phyloP scores from a whole-genome alignment of 441 rosid genomes.

The Populus tomentosa region DNA sequence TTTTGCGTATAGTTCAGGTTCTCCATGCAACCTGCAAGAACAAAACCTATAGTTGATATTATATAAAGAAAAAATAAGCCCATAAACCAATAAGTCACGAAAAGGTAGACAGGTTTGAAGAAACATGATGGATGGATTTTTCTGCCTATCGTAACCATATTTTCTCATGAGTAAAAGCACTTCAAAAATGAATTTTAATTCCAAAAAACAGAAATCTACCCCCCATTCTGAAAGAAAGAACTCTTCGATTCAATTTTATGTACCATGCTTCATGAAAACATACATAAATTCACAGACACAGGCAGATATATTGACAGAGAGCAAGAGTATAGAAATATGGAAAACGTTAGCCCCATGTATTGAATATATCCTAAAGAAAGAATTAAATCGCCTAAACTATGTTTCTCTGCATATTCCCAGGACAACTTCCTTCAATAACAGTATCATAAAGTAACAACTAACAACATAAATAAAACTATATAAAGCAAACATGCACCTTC shows the following conservation, averaged over 20 bases:
- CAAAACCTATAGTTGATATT: background rate
- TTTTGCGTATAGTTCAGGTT: constrained; percentile 26
- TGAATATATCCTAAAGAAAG: background rate
- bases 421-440: background rate
- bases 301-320: background rate
- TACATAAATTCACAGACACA: background rate
- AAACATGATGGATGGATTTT: background rate
- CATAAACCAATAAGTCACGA: background rate
- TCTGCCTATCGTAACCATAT: background rate
- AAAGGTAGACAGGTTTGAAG: background rate
- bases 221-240: background rate
- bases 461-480: background rate
- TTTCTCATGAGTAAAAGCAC: background rate
- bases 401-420: background rate
- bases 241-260: background rate
- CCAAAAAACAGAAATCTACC: background rate
- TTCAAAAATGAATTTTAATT: background rate
- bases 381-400: background rate
- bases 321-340: background rate
- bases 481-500: background rate
- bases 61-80: background rate
- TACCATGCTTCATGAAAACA: background rate
- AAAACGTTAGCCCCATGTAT: background rate
- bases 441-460: background rate
- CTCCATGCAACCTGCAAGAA: constrained; percentile 43